A percentile compares a stretch with the other conserved stretches of the same genome.
phyloP scores from a whole-genome alignment of 1,284 basidiomycete genomes.

The Baeospora myosura region DNA sequence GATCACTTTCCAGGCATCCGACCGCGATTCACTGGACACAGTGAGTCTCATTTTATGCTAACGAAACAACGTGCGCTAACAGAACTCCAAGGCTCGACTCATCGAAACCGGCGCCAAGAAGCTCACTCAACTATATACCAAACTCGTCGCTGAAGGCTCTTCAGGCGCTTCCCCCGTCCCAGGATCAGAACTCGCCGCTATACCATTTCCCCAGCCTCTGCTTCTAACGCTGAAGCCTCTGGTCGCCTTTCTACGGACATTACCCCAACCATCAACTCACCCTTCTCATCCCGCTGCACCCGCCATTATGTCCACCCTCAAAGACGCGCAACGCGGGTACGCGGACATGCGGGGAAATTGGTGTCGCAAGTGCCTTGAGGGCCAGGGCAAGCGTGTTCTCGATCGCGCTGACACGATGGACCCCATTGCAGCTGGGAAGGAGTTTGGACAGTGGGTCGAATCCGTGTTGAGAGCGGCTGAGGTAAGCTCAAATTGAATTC shows the following conservation, averaged over 20 bases:
- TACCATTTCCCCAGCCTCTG: constrained; percentile 48
- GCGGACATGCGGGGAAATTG: constrained; percentile 78
- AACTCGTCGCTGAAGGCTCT: constrained; percentile 73
- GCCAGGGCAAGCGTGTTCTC: constrained; percentile 56
- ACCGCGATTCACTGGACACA: constrained; percentile 51
- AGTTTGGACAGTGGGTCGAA: constrained; percentile 63
- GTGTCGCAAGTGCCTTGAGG: constrained; percentile 65
- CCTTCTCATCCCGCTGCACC: constrained; percentile 69
- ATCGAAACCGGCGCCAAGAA: constrained; percentile 77
- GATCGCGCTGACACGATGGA: constrained; percentile 62
- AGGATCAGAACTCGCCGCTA: constrained; percentile 45
- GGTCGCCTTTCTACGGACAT: constrained; percentile 57
- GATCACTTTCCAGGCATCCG: constrained; percentile 67
- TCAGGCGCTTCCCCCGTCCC: constrained; percentile 57
- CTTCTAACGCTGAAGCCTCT: constrained; percentile 52
- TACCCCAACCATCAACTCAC: constrained; percentile 69
- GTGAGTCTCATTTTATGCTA: constrained; percentile 28
- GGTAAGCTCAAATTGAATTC: constrained; percentile 27
- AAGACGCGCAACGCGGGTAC: constrained; percentile 71
- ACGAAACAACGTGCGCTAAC: constrained; percentile 1
- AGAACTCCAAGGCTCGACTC: constrained; percentile 52
- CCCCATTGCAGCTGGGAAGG: constrained; percentile 53
- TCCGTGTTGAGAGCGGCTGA: constrained; percentile 55
- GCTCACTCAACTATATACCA: constrained; percentile 70
- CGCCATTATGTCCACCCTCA: constrained; percentile 54